Evolutionary conservation across 176 grass and related monocot species (phyloP).

Genomic region (Hyparrhenia diplandra): DNA sequence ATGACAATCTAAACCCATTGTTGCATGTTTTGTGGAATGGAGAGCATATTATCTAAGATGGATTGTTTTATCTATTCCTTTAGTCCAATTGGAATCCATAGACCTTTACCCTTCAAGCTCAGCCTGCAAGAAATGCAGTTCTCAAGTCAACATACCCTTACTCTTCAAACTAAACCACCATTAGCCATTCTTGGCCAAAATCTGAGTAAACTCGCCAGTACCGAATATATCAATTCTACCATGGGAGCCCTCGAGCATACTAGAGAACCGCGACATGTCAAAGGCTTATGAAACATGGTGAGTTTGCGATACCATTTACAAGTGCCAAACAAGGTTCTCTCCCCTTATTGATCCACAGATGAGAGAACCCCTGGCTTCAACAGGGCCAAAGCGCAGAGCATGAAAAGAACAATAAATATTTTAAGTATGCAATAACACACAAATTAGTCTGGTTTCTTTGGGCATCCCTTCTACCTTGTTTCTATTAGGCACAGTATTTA

Average conservation of each 20-base stretch:
- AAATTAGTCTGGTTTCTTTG: slow-evolving; percentile 24
- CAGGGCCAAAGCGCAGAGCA: neutral
- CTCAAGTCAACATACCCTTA: neutral
- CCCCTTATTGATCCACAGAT: slow-evolving; percentile 32
- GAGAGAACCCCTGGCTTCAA: slow-evolving; percentile 28
- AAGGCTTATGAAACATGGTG: neutral
- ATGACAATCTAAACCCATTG: too few relatives aligned
- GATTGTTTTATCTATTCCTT: too few relatives aligned
- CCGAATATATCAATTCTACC: neutral
- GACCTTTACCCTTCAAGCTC: too few relatives aligned
- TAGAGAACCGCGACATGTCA: neutral
- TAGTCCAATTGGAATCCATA: too few relatives aligned
- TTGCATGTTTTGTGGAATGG: too few relatives aligned
- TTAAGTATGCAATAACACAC: slow-evolving; percentile 24
- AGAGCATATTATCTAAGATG: too few relatives aligned
- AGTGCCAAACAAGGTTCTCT: slow-evolving; percentile 25
- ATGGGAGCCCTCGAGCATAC: neutral
- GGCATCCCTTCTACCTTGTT: slow-evolving; percentile 8
- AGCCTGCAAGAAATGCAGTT: too few relatives aligned
- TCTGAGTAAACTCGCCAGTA: neutral
- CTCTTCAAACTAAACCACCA: too few relatives aligned
- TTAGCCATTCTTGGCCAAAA: too few relatives aligned
- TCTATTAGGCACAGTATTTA: slow-evolving; percentile 41
- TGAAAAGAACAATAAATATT: slow-evolving; percentile 15
- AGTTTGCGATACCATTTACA: slow-evolving; percentile 40